Percentiles rank a stretch among this genome's conserved stretches.
These are phyloP conservation scores for Fusarium anthophilum DNA, from an alignment of 2,329 filamentous ascomycete species.

Conservation along the genomic window DNA sequence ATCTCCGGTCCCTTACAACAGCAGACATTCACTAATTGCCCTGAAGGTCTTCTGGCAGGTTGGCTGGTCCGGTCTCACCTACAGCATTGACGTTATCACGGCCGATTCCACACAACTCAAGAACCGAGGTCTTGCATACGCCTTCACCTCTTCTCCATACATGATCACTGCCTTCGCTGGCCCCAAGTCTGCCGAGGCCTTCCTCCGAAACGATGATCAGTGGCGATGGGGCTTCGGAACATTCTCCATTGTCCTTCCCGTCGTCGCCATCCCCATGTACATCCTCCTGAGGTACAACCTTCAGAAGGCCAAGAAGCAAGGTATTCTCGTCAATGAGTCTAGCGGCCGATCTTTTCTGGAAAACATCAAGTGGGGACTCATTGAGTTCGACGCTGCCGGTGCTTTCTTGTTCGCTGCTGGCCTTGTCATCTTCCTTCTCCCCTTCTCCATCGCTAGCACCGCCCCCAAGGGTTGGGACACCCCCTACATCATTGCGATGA, in stretches of 20 bases:
- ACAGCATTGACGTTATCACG: constrained; percentile 70
- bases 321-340: constrained; percentile 51
- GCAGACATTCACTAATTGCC: background rate
- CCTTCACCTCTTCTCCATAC: constrained; percentile 54
- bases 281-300: constrained; percentile 64
- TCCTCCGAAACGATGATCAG: constrained; percentile 31
- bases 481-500: constrained; percentile 63
- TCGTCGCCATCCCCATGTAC: constrained; percentile 67
- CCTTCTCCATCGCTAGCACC: constrained; percentile 62
- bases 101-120: constrained; percentile 66
- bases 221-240: constrained; percentile 60
- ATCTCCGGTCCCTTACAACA: accelerated
- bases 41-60: constrained; percentile 67
- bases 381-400: constrained; percentile 51
- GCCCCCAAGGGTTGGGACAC: constrained; percentile 57
- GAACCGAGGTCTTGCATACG: constrained; percentile 52
- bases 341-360: constrained; percentile 56
- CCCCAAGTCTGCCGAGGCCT: constrained; percentile 38
- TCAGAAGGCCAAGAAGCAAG: constrained; percentile 62
- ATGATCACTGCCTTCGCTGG: constrained; percentile 57
- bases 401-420: constrained; percentile 61
- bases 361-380: constrained; percentile 48
- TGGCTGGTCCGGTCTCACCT: constrained; percentile 69
- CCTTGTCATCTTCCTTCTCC: constrained; percentile 64
- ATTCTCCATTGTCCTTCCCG: constrained; percentile 71